phyloP scores from a whole-genome alignment of 2,329 filamentous ascomycete species.

The Zopfia rhizophila region DNA sequence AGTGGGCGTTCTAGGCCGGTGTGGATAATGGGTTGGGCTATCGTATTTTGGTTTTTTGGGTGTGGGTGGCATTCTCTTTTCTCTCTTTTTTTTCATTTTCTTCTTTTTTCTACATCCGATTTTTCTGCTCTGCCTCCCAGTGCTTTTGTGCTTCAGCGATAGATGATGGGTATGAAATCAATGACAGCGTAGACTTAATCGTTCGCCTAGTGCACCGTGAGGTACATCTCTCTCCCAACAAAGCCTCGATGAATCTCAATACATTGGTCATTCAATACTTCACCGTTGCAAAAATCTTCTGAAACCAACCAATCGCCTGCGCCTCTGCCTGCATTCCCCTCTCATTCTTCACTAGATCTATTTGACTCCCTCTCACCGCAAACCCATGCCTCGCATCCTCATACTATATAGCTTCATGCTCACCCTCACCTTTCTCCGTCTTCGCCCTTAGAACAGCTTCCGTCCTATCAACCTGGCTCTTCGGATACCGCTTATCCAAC shows the following conservation, averaged over 20 bases:
- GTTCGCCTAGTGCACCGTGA: too few species aligned
- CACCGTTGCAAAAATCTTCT: slow-evolving; percentile 39
- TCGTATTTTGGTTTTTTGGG: slow-evolving; percentile 3
- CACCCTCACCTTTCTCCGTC: slow-evolving; percentile 35
- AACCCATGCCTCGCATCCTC: slow-evolving; percentile 50
- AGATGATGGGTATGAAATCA: slow-evolving; percentile 31
- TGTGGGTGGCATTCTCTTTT: neutral
- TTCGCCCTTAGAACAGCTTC: slow-evolving; percentile 45
- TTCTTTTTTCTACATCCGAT: too few species aligned
- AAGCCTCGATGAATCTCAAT: too few species aligned
- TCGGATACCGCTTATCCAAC: slow-evolving; percentile 34
- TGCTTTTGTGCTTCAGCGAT: slow-evolving; percentile 11
- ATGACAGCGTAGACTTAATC: slow-evolving; percentile 32
- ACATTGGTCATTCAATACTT: slow-evolving; percentile 7
- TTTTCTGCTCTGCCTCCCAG: too few species aligned
- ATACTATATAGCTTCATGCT: slow-evolving; percentile 50
- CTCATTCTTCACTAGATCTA: slow-evolving; percentile 31
- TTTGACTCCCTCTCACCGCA: slow-evolving; percentile 47
- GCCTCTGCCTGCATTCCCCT: slow-evolving; percentile 51
- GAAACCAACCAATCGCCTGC: slow-evolving; percentile 52
- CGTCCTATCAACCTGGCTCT: slow-evolving; percentile 43
- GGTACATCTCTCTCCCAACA: too few species aligned
- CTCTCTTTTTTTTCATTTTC: slow-evolving; percentile 7
- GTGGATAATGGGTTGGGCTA: slow-evolving; percentile 20
- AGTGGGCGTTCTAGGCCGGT: slow-evolving; percentile 35